Base-by-base conservation (phyloP, 2,329 filamentous ascomycete genomes). In the Epichloe uncinata region DNA sequence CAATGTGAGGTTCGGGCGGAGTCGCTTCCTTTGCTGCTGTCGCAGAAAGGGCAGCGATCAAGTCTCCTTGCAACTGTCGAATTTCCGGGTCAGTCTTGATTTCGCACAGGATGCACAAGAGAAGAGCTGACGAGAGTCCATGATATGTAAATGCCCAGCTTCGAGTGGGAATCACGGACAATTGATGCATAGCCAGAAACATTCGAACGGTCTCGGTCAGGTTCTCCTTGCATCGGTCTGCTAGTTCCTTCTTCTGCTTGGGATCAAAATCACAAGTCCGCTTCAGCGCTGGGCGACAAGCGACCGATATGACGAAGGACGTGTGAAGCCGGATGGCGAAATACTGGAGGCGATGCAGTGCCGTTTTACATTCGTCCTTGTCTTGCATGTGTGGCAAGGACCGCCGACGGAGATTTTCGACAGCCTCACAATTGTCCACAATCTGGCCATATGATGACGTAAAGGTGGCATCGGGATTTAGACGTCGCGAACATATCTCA, bases 61-160 rank as follows among this genome's bases (percentile, higher is more conserved):
- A 63, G 55, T 83, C 78, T 2, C 79, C 79, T 54, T 83, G 80
- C 2, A 84, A 67, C 50, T 81, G 75, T 18, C 79, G 73, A 2
- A 83, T 75, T 57, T 82, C 79, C 0, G 76, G 76, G 52, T 83
- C 78, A 2, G 74, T 68, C 61, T 82, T 81, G 2, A 79, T 81
- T 56, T 82, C 79, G 45, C 75, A 77, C 1, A 82, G 60, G 47
- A 84, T 81, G 15, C 79, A 79, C 8, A 84, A 73, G 3, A 84
- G 67, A 3, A 84, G 71, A 1, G 80, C 80, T 0, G 80, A 84
- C 8, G 79, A 83, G 7, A 84, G 70, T 1, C 80, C 79, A 56
- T 84, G 79, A 51, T 83, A 83, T 1, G 80, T 84, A 53, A 83
- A 83, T 0, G 80, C 79, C 80, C 80, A 84, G 50, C 78, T 82